Evolutionary conservation across 2,329 filamentous ascomycete species (phyloP).

Genomic region (Diaporthe longicolla): DNA sequence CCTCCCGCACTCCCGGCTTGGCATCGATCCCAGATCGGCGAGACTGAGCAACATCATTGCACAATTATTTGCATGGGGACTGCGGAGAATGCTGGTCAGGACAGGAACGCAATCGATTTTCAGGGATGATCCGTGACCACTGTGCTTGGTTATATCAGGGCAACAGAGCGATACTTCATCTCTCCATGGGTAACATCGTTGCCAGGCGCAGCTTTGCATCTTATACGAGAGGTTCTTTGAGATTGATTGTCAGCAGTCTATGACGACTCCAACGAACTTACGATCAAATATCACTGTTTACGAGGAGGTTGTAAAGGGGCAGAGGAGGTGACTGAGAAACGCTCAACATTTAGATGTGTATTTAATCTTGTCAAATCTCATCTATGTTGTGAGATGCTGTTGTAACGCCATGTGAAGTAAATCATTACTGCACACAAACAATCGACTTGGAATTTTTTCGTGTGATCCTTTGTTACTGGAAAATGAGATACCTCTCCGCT

Average conservation of each 20-base stretch:
- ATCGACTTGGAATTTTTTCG: not conserved
- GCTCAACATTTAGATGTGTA: not conserved
- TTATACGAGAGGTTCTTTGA: constrained; percentile 10
- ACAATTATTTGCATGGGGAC: not conserved
- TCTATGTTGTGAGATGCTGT: fast-evolving
- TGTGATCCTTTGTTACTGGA: too few species aligned
- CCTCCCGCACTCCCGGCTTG: constrained; percentile 24
- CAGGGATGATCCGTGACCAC: constrained; percentile 12
- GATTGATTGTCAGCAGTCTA: constrained; percentile 30
- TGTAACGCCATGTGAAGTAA: not conserved
- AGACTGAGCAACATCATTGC: constrained; percentile 6
- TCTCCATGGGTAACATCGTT: constrained; percentile 15
- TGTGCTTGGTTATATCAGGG: not conserved
- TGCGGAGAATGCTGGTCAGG: constrained; percentile 13
- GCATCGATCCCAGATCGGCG: not conserved
- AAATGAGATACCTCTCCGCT: constrained; percentile 6
- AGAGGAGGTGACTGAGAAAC: not conserved
- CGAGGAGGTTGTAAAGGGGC: too few species aligned
- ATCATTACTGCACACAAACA: fast-evolving
- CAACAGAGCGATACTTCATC: constrained; percentile 4
- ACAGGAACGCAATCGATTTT: not conserved
- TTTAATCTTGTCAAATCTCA: not conserved
- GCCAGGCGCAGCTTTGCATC: constrained; percentile 10
- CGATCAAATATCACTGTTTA: not conserved
- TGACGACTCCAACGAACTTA: constrained; percentile 20